phyloP scores from a whole-genome alignment of 2,329 filamentous ascomycete species.

The Verticillium nubilum region DNA sequence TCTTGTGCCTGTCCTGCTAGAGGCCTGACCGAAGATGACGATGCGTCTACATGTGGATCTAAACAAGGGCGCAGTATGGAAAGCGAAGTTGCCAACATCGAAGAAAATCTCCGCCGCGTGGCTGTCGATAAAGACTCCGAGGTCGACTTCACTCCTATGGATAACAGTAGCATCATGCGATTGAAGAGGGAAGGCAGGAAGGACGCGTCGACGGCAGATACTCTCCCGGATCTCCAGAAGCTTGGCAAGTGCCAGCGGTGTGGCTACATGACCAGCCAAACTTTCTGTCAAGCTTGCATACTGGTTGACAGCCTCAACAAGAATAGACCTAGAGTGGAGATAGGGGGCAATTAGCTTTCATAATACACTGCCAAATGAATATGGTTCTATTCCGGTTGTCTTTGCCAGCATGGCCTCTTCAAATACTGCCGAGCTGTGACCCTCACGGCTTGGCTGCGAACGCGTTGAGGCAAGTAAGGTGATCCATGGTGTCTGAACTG shows the following conservation, averaged over 20 bases:
- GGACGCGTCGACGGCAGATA: constrained; percentile 18
- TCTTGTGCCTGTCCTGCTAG: constrained; percentile 34
- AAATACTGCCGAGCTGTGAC: background rate
- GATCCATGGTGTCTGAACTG: too few species aligned
- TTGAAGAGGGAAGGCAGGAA: constrained; percentile 17
- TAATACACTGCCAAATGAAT: too few species aligned
- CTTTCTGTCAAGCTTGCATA: constrained; percentile 88
- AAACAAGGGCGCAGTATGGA: constrained; percentile 11
- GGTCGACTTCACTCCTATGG: constrained; percentile 51
- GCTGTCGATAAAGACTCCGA: constrained; percentile 58
- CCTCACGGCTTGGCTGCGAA: too few species aligned
- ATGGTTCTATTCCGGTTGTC: too few species aligned
- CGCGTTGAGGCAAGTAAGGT: too few species aligned
- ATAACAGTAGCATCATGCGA: background rate
- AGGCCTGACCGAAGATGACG: constrained; percentile 56
- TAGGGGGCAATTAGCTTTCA: constrained; percentile 29
- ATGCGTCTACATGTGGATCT: constrained; percentile 36
- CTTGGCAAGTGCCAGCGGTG: constrained; percentile 82
- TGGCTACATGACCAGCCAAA: constrained; percentile 93
- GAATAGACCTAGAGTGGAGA: constrained; percentile 53
- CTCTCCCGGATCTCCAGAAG: constrained; percentile 52
- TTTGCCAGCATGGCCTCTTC: too few species aligned
- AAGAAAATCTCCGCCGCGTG: constrained; percentile 36
- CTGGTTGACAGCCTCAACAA: constrained; percentile 90
- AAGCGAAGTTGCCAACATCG: background rate